Base-by-base conservation (phyloP, 148 eudicot species). In the Rhododendron molle region DNA sequence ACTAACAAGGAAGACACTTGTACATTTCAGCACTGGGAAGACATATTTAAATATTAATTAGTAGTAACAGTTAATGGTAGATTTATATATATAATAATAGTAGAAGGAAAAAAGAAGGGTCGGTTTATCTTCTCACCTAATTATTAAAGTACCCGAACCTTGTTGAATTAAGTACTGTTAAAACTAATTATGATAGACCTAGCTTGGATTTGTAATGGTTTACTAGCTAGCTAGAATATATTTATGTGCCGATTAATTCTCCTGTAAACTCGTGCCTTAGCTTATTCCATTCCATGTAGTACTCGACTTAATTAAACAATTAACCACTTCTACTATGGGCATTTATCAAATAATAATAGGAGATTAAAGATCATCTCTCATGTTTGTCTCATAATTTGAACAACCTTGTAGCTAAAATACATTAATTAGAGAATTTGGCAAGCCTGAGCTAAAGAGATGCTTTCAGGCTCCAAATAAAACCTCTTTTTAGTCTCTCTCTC, bases 401-500 rank as follows among this genome's bases (percentile, higher is more conserved):
- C 69, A 62, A 62, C 69, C 28, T 58, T 58, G 28, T 23, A 62
- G 28, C 3, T 23, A 62, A 62, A 7, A 7, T 62, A 28, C 11
- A 30, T 72, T 2, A 32, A 30, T 72, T 2, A 32, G 18, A 30
- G 32, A 32, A 34, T 73, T 15, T 73, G 77, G 20, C 32, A 34
- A 73, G 20, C 77, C 23, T 72, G 56, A 50, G 34, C 34, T 50
- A 16, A 3, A 1, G 73, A 32, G 77, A 32, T 73, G 8, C 78
- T 74, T 36, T 38, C 78, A 74, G 46, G n/a, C 78, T 74, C 13
- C 78, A 74, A 74, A 73, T 73, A 69, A 69, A 69, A 69, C 32
- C 78, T 15, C 3, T 71, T 28, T 30, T 14, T 67, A n/a, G 72
- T 71, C 76, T 71, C 76, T 30, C 8, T 71, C n/a, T n/a, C n/a